Evolutionary conservation across 1,284 basidiomycete genomes (phyloP).

Genomic region (Naganishia liquefaciens): DNA sequence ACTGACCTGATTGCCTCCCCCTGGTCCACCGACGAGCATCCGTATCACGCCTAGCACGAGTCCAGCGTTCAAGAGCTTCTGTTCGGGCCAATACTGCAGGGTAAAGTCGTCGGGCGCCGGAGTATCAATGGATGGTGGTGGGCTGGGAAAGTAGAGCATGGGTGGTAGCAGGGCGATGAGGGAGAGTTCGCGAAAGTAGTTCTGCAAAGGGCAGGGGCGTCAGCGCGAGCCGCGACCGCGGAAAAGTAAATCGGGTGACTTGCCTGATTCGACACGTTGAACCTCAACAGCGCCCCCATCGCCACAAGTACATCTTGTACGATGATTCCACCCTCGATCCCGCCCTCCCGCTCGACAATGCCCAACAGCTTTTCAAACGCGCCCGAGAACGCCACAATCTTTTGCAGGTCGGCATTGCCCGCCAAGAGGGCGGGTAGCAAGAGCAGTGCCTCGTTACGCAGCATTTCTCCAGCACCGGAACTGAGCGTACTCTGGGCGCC

Average conservation of each 20-base stretch:
- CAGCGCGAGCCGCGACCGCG: background rate
- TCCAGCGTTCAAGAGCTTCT: conserved; percentile 77
- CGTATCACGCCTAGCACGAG: conserved; percentile 73
- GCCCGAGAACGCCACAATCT: conserved; percentile 94
- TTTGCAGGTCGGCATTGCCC: conserved; percentile 92
- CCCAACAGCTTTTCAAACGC: conserved; percentile 94
- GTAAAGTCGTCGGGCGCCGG: conserved; percentile 86
- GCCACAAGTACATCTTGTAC: conserved; percentile 83
- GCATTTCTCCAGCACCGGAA: conserved; percentile 52
- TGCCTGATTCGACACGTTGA: conserved; percentile 94
- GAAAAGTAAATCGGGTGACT: conserved; percentile 36
- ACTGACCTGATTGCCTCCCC: conserved; percentile 63
- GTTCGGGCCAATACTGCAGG: conserved; percentile 92
- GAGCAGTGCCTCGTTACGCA: conserved; percentile 67
- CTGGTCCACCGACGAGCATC: conserved; percentile 64
- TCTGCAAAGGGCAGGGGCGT: conserved; percentile 58
- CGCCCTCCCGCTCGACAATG: conserved; percentile 82
- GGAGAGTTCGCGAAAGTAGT: conserved; percentile 92
- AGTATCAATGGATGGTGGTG: conserved; percentile 63
- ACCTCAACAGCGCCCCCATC: conserved; percentile 79
- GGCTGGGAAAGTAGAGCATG: conserved; percentile 81
- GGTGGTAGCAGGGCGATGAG: conserved; percentile 78
- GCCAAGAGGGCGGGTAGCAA: conserved; percentile 79
- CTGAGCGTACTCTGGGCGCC: conserved; percentile 35
- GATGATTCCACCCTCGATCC: conserved; percentile 85